These are phyloP conservation scores for Torulaspora delbrueckii DNA, from an alignment of 805 yeast species.

Conservation along the genomic window DNA sequence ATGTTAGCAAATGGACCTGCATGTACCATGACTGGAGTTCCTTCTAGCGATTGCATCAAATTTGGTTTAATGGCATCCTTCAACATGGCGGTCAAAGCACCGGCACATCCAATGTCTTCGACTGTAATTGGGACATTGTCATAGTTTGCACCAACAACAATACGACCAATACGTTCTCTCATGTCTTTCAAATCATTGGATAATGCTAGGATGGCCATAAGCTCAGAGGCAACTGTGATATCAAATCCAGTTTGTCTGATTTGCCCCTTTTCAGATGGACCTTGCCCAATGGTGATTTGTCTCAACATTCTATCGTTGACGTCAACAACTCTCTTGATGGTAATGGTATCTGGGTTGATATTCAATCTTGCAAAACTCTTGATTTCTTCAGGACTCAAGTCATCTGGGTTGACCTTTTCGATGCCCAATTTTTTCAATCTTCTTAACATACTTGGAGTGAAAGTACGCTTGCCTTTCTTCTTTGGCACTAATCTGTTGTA, in stretches of 20 bases:
- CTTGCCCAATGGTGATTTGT: constrained; percentile 84
- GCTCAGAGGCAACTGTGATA: constrained; percentile 92
- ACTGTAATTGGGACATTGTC: constrained; percentile 82
- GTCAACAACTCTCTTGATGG: constrained; percentile 92
- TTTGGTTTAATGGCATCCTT: constrained; percentile 97
- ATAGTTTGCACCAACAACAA: constrained; percentile 79
- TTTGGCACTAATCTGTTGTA: constrained; percentile 83
- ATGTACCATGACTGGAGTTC: constrained; percentile 95
- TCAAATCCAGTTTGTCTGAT: constrained; percentile 89
- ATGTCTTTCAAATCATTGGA: constrained; percentile 73
- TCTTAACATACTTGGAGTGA: constrained; percentile 72
- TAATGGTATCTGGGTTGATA: constrained; percentile 83
- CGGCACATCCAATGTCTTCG: constrained; percentile 93
- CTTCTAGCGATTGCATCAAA: constrained; percentile 94
- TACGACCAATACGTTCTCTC: constrained; percentile 80
- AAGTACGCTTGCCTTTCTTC: constrained; percentile 72
- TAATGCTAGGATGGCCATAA: constrained; percentile 92
- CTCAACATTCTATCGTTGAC: constrained; percentile 88
- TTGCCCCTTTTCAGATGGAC: constrained; percentile 87
- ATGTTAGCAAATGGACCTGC: constrained; percentile 99
- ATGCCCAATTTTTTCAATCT: constrained; percentile 82
- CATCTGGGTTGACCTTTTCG: constrained; percentile 70
- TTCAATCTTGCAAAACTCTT: constrained; percentile 73
- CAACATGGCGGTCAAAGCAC: constrained; percentile 89
- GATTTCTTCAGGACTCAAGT: constrained; percentile 72